A percentile compares a stretch with the other conserved stretches of the same genome.
Conservation (phyloP, 148 eudicot species). For the Pouteria glomerata region DNA sequence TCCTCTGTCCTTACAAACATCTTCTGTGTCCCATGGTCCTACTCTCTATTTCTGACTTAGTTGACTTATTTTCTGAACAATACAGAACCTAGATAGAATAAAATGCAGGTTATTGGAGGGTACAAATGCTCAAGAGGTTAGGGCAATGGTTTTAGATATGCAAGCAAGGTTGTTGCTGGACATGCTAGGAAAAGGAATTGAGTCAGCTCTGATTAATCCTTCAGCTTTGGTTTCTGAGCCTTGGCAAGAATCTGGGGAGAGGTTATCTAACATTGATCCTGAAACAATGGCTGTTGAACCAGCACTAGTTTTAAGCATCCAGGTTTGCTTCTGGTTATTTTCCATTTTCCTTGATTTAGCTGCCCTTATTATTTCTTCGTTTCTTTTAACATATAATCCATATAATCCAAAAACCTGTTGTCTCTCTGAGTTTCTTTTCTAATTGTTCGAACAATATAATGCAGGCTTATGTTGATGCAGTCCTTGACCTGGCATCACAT, state of each 20-base stretch:
- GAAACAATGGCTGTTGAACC: slow-evolving; percentile 97
- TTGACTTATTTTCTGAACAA: slow-evolving; percentile 11
- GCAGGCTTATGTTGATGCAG: slow-evolving; percentile 98
- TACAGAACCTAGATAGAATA: slow-evolving; percentile 93
- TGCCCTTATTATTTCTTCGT: background rate
- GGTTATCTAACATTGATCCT: slow-evolving; percentile 55
- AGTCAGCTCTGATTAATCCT: slow-evolving; percentile 83
- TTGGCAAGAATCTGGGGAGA: slow-evolving; percentile 92
- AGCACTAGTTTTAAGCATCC: slow-evolving; percentile 67
- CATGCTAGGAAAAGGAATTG: slow-evolving; percentile 98
- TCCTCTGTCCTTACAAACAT: background rate
- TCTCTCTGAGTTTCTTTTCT: slow-evolving; percentile 10
- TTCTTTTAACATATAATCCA: background rate
- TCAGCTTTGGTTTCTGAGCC: slow-evolving; percentile 84
- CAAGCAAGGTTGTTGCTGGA: slow-evolving; percentile 95
- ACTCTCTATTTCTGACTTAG: background rate
- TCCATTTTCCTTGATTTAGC: background rate
- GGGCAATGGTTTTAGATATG: slow-evolving; percentile 99
- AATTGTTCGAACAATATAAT: slow-evolving; percentile 5
- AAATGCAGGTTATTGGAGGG: slow-evolving; percentile 98
- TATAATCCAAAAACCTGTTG: background rate
- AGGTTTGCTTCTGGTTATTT: slow-evolving; percentile 43
- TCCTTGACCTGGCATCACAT: slow-evolving; percentile 96
- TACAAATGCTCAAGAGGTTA: slow-evolving; percentile 92
- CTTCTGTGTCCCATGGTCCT: too few species aligned